These are phyloP conservation scores for Chrysanthemum seticuspe DNA, from an alignment of 129 eudicot species.

Conservation along the genomic window DNA sequence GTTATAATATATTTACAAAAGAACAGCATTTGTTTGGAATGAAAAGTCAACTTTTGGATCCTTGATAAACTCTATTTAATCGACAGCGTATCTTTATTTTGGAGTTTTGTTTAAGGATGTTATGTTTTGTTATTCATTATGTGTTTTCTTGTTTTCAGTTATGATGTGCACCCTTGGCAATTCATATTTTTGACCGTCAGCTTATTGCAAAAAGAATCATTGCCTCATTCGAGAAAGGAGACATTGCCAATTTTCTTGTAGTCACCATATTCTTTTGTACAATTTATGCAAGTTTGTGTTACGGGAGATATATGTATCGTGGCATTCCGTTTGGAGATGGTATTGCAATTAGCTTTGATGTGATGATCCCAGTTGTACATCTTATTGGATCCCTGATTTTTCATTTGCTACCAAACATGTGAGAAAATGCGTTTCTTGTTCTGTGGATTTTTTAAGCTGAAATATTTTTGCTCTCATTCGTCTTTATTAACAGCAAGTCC, in stretches of 20 bases:
- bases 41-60: not conserved
- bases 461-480: not conserved
- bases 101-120: not conserved
- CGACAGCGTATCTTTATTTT: not conserved
- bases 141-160: constrained; percentile 17
- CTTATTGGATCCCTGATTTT: constrained; percentile 20
- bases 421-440: constrained; percentile 23
- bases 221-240: constrained; percentile 2
- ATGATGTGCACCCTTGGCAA: constrained; percentile 17
- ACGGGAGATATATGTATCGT: constrained; percentile 15
- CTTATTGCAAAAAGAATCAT: constrained; percentile 22
- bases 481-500: not conserved
- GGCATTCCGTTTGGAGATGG: not conserved
- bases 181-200: constrained; percentile 27
- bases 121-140: not conserved
- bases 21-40: not conserved
- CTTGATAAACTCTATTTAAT: not conserved
- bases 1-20: not conserved
- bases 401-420: constrained; percentile 28
- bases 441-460: constrained; percentile 6
- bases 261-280: constrained; percentile 31
- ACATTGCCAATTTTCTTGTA: constrained; percentile 16
- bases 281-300: constrained; percentile 19
- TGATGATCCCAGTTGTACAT: constrained; percentile 26
- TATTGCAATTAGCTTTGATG: constrained; percentile 13